Conservation (phyloP, 768 basidiomycete genomes). For the Tricholoma terreum region DNA sequence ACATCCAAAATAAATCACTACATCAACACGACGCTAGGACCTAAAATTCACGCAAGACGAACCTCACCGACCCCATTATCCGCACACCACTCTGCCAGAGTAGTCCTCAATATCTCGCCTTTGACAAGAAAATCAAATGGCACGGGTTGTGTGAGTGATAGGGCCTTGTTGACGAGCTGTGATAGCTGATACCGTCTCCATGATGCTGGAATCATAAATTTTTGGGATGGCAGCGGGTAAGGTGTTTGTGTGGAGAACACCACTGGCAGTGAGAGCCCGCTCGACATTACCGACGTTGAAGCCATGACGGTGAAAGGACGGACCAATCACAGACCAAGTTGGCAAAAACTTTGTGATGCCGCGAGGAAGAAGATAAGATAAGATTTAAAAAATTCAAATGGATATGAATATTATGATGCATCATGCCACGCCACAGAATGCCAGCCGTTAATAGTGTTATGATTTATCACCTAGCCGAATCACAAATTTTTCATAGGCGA, state of each 20-base stretch:
- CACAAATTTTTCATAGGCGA: too few relatives aligned
- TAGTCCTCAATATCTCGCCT: conserved; percentile 74
- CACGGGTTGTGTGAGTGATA: conserved; percentile 66
- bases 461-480: too few relatives aligned
- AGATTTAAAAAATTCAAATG: too few relatives aligned
- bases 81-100: conserved; percentile 70
- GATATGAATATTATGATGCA: too few relatives aligned
- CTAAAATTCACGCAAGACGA: conserved; percentile 11
- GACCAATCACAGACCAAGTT: conserved; percentile 2
- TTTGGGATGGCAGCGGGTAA: conserved; percentile 79
- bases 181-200: conserved; percentile 98
- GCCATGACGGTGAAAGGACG: not conserved
- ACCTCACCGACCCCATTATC: conserved; percentile 74
- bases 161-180: conserved; percentile 93
- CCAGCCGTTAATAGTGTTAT: too few relatives aligned
- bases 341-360: not conserved
- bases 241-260: conserved; percentile 70
- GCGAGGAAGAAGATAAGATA: too few relatives aligned
- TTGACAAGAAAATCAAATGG: conserved; percentile 92
- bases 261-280: conserved; percentile 47
- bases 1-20: not conserved
- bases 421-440: too few relatives aligned
- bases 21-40: not conserved
- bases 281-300: conserved; percentile 11
- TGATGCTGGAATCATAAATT: conserved; percentile 86